Evolutionary conservation across 2,329 filamentous ascomycete species (phyloP).

Genomic region (Colletotrichum cordylinicola): DNA sequence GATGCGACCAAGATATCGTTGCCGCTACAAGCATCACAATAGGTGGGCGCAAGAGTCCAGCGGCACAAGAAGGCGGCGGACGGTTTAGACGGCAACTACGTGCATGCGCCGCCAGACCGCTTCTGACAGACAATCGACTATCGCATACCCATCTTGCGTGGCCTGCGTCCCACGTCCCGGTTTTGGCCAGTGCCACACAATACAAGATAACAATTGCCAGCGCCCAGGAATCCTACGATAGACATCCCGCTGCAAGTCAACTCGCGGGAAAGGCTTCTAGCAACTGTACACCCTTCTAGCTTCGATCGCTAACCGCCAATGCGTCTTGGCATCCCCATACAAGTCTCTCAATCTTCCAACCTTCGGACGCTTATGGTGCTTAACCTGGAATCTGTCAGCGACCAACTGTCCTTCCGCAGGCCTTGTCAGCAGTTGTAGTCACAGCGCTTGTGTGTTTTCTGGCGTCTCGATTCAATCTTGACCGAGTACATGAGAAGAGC

Average conservation of each 20-base stretch:
- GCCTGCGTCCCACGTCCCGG: neutral
- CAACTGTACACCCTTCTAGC: constrained; percentile 3
- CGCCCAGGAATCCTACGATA: neutral
- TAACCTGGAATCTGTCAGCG: neutral
- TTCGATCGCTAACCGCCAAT: neutral
- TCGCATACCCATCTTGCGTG: neutral
- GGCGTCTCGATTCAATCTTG: neutral
- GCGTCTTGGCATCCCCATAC: neutral
- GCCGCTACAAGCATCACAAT: neutral
- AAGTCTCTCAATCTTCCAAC: neutral
- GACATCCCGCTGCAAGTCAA: neutral
- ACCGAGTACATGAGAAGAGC: neutral
- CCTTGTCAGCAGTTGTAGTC: neutral
- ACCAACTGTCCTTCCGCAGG: neutral
- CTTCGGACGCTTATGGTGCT: neutral
- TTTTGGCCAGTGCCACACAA: neutral
- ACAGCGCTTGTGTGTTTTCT: neutral
- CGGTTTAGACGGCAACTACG: neutral
- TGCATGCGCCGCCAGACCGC: constrained; percentile 2
- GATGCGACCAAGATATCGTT: neutral
- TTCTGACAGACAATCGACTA: neutral
- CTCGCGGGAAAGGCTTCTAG: constrained; percentile 5
- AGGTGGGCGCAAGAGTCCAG: neutral
- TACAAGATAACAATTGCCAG: neutral
- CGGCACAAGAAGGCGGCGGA: neutral